Base-by-base conservation (phyloP, 345 rosid genomes). In the Heritiera littoralis region DNA sequence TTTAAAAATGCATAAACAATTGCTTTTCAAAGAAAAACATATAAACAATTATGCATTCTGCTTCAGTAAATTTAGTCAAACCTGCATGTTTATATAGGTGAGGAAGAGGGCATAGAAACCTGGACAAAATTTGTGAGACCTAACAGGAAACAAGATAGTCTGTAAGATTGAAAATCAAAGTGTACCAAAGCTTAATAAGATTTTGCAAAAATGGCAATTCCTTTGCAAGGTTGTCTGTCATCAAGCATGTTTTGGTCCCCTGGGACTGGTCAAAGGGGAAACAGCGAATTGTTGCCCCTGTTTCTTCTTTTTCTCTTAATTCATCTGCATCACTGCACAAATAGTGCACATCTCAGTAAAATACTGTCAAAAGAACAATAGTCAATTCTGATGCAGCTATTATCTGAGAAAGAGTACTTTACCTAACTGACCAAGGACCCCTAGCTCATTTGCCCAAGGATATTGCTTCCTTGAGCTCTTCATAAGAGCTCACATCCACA, bases 371-470 rank as follows among this genome's bases (percentile, higher is more conserved):
- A 66, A 3, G 49, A 66, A 66, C 11, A 66, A 17, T 40, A 40
- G 70, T 64, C 13, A 49, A 32, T 49, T 71, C 59, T 49, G 59
- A 13, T 30, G 30, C 7, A 15, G 59, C 20, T 49, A 71, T 71
- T 28, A 71, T 71, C 20, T 49, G 14, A 71, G 43, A 61, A 28
- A 59, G 48, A 63, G 30, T n/a, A 51, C 35, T 41, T 20, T 81
- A 90, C 93, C 94, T 90, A 4, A 91, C 96, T 71, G 93, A 91
- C 99, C 98, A 93, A 61, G 95, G 92, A 84, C 94, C 97, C 86
- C 97, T 92, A 48, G 95, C 99, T 97, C 99, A 95, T 88, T 95
- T 95, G 63, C 96, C 98, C 75, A 69, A 41, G 43, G 6, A 41
- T 41, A 41, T 41, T 3, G 43, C 43, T 41, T 41, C 43, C 43